phyloP scores from a whole-genome alignment of 2,329 filamentous ascomycete species.

The Paecilomyces dactylethromorphus region DNA sequence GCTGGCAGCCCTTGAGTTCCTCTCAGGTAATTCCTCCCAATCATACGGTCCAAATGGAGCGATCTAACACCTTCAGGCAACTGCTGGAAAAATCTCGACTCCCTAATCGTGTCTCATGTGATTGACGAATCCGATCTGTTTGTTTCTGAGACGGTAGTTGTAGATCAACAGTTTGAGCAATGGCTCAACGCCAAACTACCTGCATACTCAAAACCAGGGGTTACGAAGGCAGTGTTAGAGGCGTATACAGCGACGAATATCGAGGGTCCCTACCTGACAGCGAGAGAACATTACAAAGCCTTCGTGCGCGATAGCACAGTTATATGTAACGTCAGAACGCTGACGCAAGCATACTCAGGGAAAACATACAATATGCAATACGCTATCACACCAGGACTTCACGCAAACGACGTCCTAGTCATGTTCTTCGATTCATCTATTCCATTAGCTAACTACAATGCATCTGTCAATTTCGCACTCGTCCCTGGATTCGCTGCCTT shows the following conservation, averaged over 20 bases:
- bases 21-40: constrained; percentile 9
- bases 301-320: constrained; percentile 29
- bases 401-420: constrained; percentile 36
- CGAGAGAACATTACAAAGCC: constrained; percentile 21
- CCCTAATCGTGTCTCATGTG: constrained; percentile 28
- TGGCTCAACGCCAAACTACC: constrained; percentile 27
- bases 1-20: constrained; percentile 24
- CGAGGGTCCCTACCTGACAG: constrained; percentile 15
- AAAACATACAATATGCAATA: constrained; percentile 39
- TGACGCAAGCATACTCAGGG: constrained; percentile 31
- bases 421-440: constrained; percentile 32
- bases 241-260: constrained; percentile 20
- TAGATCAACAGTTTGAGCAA: constrained; percentile 23
- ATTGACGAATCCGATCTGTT: constrained; percentile 25
- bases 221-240: constrained; percentile 18
- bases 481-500: constrained; percentile 26
- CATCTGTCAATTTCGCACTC: constrained; percentile 8
- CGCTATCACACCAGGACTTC: constrained; percentile 31
- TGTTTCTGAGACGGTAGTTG: constrained; percentile 12
- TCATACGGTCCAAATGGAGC: not conserved
- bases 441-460: constrained; percentile 18
- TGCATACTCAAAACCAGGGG: constrained; percentile 20
- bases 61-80: constrained; percentile 14
- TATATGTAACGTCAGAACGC: constrained; percentile 19
- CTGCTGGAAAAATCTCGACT: constrained; percentile 23